These are phyloP conservation scores for Medakamo hakoo DNA, from an alignment of 139 green algal species.

Conservation along the genomic window DNA sequence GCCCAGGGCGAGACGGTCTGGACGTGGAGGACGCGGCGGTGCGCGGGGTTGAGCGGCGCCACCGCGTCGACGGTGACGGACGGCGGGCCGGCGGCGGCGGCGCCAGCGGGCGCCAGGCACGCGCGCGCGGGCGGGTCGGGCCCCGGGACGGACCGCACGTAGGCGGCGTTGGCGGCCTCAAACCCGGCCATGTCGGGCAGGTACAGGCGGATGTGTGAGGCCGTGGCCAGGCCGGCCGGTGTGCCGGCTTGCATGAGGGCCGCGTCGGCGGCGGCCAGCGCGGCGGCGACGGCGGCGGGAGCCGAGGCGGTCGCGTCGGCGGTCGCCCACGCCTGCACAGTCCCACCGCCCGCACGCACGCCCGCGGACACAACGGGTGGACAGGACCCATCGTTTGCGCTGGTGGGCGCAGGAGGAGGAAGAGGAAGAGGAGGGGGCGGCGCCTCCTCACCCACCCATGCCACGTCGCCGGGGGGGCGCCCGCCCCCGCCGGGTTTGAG, in stretches of 20 bases:
- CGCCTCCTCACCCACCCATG: neutral
- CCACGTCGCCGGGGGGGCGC: neutral
- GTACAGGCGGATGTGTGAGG: conserved; percentile 57
- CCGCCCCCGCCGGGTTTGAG: neutral
- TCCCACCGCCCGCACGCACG: no score
- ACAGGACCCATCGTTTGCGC: no score
- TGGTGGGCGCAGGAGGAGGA: no score
- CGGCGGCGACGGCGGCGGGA: neutral
- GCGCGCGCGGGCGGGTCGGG: conserved; percentile 59
- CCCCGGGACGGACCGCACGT: conserved; percentile 49
- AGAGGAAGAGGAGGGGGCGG: neutral
- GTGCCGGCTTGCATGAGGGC: neutral
- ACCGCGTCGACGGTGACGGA: conserved; percentile 28
- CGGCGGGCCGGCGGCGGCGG: no score
- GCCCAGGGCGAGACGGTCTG: conserved; percentile 92
- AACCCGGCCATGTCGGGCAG: conserved; percentile 81
- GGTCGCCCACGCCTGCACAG: no score
- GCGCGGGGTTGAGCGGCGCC: conserved; percentile 12
- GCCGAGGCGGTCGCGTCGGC: neutral
- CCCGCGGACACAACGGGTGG: no score
- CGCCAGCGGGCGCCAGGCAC: conserved; percentile 55
- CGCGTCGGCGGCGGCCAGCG: neutral
- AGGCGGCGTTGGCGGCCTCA: conserved; percentile 62
- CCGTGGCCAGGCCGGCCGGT: no score
- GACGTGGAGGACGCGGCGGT: conserved; percentile 75